A percentile compares a stretch with the other conserved stretches of the same genome.
Conservation (phyloP, 139 green algal species). For the Coelastrella sp. region DNA sequence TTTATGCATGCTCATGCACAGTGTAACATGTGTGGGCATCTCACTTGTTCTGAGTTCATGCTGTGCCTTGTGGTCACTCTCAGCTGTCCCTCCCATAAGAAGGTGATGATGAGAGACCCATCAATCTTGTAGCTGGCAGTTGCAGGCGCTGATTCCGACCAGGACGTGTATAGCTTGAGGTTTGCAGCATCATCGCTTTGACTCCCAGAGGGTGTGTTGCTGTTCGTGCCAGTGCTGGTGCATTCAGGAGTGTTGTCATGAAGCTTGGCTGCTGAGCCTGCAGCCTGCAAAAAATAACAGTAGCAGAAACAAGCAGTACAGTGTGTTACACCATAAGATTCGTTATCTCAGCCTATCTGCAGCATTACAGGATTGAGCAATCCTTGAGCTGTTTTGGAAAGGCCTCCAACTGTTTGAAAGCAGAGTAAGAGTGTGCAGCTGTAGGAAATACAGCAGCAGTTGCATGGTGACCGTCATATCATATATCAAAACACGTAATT, state of each 20-base stretch:
- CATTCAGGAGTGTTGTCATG: neutral
- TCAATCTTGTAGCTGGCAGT: slow-evolving; percentile 53
- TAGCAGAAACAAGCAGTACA: no score
- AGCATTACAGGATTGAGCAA: no score
- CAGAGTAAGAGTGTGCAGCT: no score
- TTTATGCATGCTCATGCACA: neutral
- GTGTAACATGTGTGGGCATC: neutral
- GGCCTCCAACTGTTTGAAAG: no score
- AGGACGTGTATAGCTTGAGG: slow-evolving; percentile 20
- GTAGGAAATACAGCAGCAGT: no score
- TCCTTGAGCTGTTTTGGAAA: no score
- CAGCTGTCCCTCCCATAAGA: slow-evolving; percentile 51
- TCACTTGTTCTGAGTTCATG: slow-evolving; percentile 58
- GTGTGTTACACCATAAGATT: no score
- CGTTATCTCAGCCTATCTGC: no score
- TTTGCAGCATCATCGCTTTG: neutral
- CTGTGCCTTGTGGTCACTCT: slow-evolving; percentile 26
- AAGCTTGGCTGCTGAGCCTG: neutral
- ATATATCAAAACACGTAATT: no score
- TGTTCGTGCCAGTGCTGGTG: neutral
- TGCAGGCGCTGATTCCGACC: neutral
- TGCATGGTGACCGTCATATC: no score
- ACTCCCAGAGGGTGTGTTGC: neutral
- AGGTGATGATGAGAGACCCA: slow-evolving; percentile 51
- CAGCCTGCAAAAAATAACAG: no score